Evolutionary conservation across 768 basidiomycete genomes (phyloP), one percentile per base, ranked within the genome.

Genomic region (Mycena haematopus): DNA sequence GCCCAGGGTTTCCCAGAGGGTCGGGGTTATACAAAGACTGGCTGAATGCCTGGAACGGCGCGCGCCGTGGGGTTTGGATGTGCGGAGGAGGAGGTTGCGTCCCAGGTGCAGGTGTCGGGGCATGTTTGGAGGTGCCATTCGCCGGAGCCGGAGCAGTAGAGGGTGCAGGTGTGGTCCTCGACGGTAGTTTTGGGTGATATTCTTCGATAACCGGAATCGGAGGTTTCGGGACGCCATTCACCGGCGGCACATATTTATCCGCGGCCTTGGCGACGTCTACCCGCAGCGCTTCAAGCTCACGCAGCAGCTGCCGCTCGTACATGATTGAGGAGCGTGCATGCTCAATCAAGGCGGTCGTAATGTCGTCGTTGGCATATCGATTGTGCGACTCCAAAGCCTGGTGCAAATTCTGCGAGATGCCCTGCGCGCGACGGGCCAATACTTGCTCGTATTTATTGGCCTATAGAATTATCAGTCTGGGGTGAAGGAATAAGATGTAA

Each of bases 351-450:
- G 95, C 92, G 22, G 91, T 83, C 19, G 92, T 92, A 56, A 98
- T 84, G 73, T 99, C 97, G 58, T 96, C 92, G 56, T 96, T 92
- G 29, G 95, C 92, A 65, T 91, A 85, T 51, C 86, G 85, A 61
- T 91, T 93, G 75, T 99, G 95, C 0, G 86, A 86, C 38, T 89
- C 85, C 29, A 99, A 83, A 2, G 96, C 90, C 52, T 85, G 86
- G 69, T 97, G 95, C 19, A 99, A 81, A 69, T 98, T 96, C 68
- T 93, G 88, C 1, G 96, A 98, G 58, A 99, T 98, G 47, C 94
- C 94, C 53, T 93, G 84, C 3, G 96, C 90, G n/a, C 94, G 89
- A 53, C 85, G 86, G 4, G 91, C 88, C 25, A 99, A 85, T 9
- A 87, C 82, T 72, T 90, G 86, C 71, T 99, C 96, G 63, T 95